A percentile compares a stretch with the other conserved stretches of the same genome.
Conservation (phyloP, 208 protist species). For the Acanthamoeba triangularis region DNA sequence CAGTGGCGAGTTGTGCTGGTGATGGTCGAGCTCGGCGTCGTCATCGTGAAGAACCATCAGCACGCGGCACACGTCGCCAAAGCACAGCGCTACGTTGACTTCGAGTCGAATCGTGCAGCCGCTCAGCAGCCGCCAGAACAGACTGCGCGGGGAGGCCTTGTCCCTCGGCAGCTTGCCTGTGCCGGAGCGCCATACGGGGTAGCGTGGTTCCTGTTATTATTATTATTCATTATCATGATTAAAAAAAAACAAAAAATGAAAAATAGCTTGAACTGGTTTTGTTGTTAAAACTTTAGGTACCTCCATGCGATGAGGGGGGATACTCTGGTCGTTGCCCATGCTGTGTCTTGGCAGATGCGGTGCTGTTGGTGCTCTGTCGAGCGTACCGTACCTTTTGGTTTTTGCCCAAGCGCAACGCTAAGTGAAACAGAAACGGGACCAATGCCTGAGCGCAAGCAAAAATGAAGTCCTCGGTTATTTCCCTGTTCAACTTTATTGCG, state of each 20-base stretch:
- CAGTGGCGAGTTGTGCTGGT: not conserved
- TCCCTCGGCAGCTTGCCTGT: not conserved
- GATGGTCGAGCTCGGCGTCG: conserved; percentile 18
- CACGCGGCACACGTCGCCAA: conserved; percentile 22
- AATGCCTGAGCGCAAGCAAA: too few relatives aligned
- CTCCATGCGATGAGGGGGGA: not conserved
- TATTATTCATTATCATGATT: not conserved
- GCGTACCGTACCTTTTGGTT: too few relatives aligned
- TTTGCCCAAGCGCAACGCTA: too few relatives aligned
- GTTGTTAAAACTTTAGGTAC: not conserved
- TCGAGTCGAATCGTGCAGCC: not conserved
- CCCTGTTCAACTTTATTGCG: too few relatives aligned
- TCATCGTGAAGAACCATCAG: not conserved
- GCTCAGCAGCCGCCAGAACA: not conserved
- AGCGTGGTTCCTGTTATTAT: not conserved
- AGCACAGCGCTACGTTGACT: not conserved
- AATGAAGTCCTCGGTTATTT: too few relatives aligned
- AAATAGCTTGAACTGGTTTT: too few relatives aligned
- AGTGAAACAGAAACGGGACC: too few relatives aligned
- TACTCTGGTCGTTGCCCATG: not conserved
- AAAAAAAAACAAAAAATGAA: too few relatives aligned
- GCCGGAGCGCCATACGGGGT: not conserved
- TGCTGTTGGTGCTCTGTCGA: too few relatives aligned
- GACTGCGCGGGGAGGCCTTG: not conserved
- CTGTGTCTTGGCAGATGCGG: too few relatives aligned